Evolutionary conservation across 2,329 filamentous ascomycete genomes (phyloP).

Genomic region (Penicillium sp.): DNA sequence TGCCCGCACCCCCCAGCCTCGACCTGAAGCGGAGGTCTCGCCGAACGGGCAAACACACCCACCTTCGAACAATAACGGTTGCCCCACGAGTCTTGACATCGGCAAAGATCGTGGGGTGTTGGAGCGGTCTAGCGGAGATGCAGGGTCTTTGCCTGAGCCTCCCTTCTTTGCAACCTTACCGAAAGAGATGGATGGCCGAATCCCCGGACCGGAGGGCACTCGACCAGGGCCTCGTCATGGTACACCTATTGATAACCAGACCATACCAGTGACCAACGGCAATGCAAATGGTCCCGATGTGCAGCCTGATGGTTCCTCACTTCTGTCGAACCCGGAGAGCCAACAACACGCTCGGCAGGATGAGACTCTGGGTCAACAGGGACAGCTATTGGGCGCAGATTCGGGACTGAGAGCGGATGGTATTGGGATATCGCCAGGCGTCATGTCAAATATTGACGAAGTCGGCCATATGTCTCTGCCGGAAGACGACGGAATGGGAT

Average conservation of each 20-base stretch:
- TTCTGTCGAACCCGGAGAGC: neutral
- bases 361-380: conserved; percentile 2
- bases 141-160: conserved; percentile 27
- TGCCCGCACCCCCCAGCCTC: conserved; percentile 31
- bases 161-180: conserved; percentile 22
- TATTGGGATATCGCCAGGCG: conserved; percentile 1
- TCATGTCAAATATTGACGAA: conserved; percentile 20
- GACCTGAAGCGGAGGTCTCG: conserved; percentile 28
- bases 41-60: conserved; percentile 25
- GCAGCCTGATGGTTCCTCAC: neutral
- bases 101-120: conserved; percentile 14
- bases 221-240: conserved; percentile 12
- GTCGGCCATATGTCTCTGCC: conserved; percentile 51
- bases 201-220: conserved; percentile 18
- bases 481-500: conserved; percentile 77
- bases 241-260: neutral
- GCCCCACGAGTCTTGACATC: conserved; percentile 17
- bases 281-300: neutral
- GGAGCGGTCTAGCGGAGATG: conserved; percentile 19
- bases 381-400: neutral
- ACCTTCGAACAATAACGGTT: conserved; percentile 17
- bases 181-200: conserved; percentile 29
- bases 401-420: neutral
- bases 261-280: neutral
- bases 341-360: neutral